Evolutionary conservation across 257 asterid genomes (phyloP).

Genomic region (Eucommia ulmoides): DNA sequence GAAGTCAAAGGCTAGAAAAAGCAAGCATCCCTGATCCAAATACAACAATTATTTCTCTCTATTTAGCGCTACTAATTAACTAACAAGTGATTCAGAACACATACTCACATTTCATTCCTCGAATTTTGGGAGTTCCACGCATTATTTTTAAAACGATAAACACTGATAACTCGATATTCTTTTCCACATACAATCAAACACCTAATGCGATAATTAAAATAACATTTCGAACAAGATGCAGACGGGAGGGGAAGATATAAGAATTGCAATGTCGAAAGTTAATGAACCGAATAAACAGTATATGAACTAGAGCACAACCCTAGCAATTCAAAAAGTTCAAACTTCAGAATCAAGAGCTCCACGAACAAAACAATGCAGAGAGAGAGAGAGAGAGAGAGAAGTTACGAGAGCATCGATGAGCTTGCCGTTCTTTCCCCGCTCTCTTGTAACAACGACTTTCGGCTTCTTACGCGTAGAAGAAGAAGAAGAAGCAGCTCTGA

Average conservation of each 20-base stretch:
- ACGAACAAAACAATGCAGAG: background rate
- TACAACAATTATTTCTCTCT: background rate
- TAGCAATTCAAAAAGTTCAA: background rate
- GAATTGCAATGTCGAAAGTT: background rate
- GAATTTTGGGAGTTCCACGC: background rate
- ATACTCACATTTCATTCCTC: background rate
- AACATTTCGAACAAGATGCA: background rate
- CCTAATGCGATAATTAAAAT: conserved; percentile 5
- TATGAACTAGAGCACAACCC: background rate
- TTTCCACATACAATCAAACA: conserved; percentile 19
- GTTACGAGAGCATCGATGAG: conserved; percentile 59
- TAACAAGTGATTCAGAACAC: background rate
- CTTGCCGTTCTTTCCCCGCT: conserved; percentile 67
- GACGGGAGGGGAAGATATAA: background rate
- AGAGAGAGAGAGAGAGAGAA: background rate
- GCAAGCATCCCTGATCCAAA: background rate
- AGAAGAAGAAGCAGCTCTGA: conserved; percentile 14
- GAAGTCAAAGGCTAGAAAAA: too few species aligned
- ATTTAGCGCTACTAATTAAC: too few species aligned
- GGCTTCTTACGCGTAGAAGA: conserved; percentile 23
- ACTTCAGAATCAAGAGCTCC: background rate
- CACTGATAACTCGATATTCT: background rate
- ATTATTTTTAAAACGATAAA: too few species aligned
- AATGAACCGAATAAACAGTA: background rate
- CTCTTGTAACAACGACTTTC: conserved; percentile 71